Evolutionary conservation across 2,329 filamentous ascomycete species (phyloP).

Genomic region (Fusarium tuaranense): DNA sequence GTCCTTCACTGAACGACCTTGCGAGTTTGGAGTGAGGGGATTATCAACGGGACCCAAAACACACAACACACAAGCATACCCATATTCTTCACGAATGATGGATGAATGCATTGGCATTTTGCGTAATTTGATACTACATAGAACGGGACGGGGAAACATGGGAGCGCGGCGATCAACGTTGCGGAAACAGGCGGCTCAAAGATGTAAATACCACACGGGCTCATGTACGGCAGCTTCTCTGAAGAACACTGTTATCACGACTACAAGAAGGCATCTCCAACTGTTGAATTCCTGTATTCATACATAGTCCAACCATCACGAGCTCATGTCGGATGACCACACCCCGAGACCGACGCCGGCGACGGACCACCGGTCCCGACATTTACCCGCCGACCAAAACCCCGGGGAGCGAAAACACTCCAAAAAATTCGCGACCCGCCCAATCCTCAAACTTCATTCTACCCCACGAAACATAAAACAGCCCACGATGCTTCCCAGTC

Average conservation of each 20-base stretch:
- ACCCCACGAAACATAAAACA: conserved; percentile 33
- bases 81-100: not conserved
- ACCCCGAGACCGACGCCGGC: conserved; percentile 11
- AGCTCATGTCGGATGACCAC: conserved; percentile 21
- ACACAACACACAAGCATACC: not conserved
- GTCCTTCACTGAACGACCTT: conserved; percentile 72
- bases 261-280: not conserved
- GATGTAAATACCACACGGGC: conserved; percentile 39
- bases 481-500: conserved; percentile 58
- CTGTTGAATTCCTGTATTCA: not conserved
- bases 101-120: conserved; percentile 36
- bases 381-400: conserved; percentile 49
- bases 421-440: conserved; percentile 44
- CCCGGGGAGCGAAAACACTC: conserved; percentile 15
- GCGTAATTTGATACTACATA: conserved; percentile 42
- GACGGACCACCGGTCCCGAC: conserved; percentile 43
- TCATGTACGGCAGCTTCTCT: not conserved
- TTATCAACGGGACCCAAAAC: not conserved
- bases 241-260: not conserved
- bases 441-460: conserved; percentile 25
- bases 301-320: conserved; percentile 15
- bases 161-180: conserved; percentile 28
- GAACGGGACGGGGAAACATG: conserved; percentile 36
- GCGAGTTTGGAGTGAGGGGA: conserved; percentile 72
- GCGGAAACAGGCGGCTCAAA: conserved; percentile 23